Conservation (phyloP, 495 filamentous ascomycete genomes). For the Glarea lozoyensis region DNA sequence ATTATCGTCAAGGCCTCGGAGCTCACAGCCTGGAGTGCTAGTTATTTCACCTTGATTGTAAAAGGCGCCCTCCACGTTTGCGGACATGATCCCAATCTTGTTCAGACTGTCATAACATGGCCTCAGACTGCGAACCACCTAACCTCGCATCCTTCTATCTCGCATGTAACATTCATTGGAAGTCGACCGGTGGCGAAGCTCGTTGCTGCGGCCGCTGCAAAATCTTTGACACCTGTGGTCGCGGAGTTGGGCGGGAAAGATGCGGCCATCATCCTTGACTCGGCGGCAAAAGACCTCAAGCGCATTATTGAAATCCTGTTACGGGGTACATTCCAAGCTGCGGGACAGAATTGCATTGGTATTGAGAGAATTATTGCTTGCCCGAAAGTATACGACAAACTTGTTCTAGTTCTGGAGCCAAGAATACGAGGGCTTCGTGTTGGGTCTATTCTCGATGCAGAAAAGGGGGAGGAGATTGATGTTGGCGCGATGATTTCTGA, state of each 20-base stretch:
- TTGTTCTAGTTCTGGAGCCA: conserved; percentile 61
- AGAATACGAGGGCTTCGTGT: conserved; percentile 64
- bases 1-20: conserved; percentile 90
- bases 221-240: conserved; percentile 70
- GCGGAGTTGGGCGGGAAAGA: conserved; percentile 96
- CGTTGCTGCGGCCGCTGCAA: conserved; percentile 79
- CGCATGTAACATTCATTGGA: conserved; percentile 97
- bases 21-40: conserved; percentile 81
- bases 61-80: conserved; percentile 72
- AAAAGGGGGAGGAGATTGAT: conserved; percentile 49
- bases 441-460: conserved; percentile 52
- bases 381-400: conserved; percentile 59
- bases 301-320: conserved; percentile 73
- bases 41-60: conserved; percentile 70
- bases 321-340: conserved; percentile 87
- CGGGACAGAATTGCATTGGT: conserved; percentile 98
- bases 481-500: conserved; percentile 86
- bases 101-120: conserved; percentile 83
- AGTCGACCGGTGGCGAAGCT: conserved; percentile 78
- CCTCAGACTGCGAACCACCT: conserved; percentile 71
- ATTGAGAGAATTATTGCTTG: conserved; percentile 86
- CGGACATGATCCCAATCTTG: conserved; percentile 72
- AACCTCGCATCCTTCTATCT: conserved; percentile 77
- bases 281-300: conserved; percentile 52
- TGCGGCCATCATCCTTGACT: conserved; percentile 83